Conservation (phyloP, 2,329 filamentous ascomycete genomes). For the Stagonosporopsis vannaccii region DNA sequence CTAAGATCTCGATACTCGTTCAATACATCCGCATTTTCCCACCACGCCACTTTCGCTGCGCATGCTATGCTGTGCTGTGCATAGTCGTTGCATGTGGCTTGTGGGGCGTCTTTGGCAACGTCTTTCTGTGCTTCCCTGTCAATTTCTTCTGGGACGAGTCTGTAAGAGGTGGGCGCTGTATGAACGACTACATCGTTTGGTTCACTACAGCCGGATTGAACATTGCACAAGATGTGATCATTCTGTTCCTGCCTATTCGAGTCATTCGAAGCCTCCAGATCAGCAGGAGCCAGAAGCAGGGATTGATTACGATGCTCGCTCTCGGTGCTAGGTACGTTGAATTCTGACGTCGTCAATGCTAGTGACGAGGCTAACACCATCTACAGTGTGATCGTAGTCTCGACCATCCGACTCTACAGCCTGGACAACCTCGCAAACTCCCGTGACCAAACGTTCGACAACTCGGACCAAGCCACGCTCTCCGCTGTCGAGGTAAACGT, state of each 20-base stretch:
- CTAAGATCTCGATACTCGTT: slow-evolving; percentile 44
- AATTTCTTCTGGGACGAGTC: slow-evolving; percentile 43
- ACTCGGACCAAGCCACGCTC: slow-evolving; percentile 40
- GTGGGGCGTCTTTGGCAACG: slow-evolving; percentile 43
- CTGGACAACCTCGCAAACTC: slow-evolving; percentile 40
- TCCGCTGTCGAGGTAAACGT: slow-evolving; percentile 45
- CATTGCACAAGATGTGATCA: slow-evolving; percentile 43
- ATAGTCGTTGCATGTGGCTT: slow-evolving; percentile 35
- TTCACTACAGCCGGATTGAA: slow-evolving; percentile 42
- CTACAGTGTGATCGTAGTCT: slow-evolving; percentile 42
- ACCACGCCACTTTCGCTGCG: slow-evolving; percentile 33
- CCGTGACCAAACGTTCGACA: slow-evolving; percentile 43
- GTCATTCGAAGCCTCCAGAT: slow-evolving; percentile 44
- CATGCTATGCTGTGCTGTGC: slow-evolving; percentile 38
- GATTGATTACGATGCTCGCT: slow-evolving; percentile 47
- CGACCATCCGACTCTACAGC: slow-evolving; percentile 43
- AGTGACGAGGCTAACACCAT: slow-evolving; percentile 7
- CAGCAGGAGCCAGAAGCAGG: slow-evolving; percentile 44
- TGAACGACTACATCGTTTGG: slow-evolving; percentile 42
- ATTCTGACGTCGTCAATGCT: neutral
- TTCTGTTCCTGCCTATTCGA: slow-evolving; percentile 43
- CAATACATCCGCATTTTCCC: slow-evolving; percentile 46
- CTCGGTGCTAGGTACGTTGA: slow-evolving; percentile 49
- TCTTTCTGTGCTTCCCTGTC: slow-evolving; percentile 45
- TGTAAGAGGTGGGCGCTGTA: slow-evolving; percentile 36